These are phyloP conservation scores for Saturnispora serradocipensis DNA, from an alignment of 805 yeast genomes.

Conservation along the genomic window DNA sequence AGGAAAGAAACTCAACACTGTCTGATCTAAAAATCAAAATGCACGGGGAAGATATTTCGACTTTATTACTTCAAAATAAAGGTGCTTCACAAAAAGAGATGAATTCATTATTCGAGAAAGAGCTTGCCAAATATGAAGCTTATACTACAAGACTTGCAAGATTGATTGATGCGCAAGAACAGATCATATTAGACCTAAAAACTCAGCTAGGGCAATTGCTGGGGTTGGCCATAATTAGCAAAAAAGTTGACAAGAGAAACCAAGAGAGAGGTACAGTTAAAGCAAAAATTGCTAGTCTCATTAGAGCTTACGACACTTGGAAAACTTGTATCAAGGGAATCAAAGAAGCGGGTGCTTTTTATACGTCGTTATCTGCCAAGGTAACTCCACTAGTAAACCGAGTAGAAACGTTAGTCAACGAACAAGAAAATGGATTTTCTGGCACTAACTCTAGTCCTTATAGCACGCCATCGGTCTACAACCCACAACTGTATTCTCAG, in stretches of 20 bases:
- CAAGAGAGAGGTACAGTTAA: conserved; percentile 30
- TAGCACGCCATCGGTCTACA: conserved; percentile 42
- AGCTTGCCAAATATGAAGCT: conserved; percentile 67
- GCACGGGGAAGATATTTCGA: conserved; percentile 79
- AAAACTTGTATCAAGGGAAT: conserved; percentile 48
- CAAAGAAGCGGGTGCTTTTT: conserved; percentile 54
- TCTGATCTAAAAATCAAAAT: conserved; percentile 59
- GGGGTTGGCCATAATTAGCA: conserved; percentile 37
- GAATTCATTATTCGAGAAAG: conserved; percentile 51
- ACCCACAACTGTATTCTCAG: conserved; percentile 37
- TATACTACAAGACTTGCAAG: conserved; percentile 58
- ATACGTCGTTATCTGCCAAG: conserved; percentile 30
- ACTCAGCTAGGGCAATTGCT: conserved; percentile 35
- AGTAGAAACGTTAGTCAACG: conserved; percentile 21
- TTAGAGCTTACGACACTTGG: conserved; percentile 50
- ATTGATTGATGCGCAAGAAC: conserved; percentile 56
- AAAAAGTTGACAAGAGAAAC: conserved; percentile 35
- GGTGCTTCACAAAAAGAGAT: conserved; percentile 35
- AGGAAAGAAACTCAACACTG: conserved; percentile 53
- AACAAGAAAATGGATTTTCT: conserved; percentile 16
- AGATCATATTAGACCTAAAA: conserved; percentile 35
- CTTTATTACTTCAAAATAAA: conserved; percentile 57
- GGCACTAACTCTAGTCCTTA: conserved; percentile 29
- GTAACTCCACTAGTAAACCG: conserved; percentile 26
- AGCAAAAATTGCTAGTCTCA: conserved; percentile 33